These are phyloP conservation scores for Pyrenophora teres DNA, from an alignment of 2,329 filamentous ascomycete species.

Conservation along the genomic window DNA sequence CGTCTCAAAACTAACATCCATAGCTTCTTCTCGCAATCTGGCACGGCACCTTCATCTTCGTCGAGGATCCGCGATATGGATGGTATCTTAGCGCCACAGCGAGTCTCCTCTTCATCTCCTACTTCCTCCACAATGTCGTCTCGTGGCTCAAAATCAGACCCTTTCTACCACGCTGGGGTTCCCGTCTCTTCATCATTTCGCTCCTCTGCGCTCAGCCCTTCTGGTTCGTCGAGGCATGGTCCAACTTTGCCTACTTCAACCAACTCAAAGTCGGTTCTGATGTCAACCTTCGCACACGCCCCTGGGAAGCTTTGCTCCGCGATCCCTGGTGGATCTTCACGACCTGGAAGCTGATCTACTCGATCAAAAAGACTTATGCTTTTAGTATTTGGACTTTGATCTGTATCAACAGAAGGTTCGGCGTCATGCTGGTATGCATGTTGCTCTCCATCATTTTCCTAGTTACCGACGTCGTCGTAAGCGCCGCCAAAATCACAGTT, in stretches of 20 bases:
- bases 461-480: constrained; percentile 39
- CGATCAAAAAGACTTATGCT: constrained; percentile 42
- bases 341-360: constrained; percentile 38
- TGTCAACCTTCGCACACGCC: constrained; percentile 35
- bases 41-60: constrained; percentile 46
- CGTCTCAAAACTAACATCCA: constrained; percentile 9
- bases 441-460: constrained; percentile 39
- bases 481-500: constrained; percentile 30
- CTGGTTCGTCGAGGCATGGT: constrained; percentile 44
- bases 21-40: constrained; percentile 44
- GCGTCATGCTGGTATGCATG: constrained; percentile 44
- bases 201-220: constrained; percentile 42
- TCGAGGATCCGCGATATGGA: constrained; percentile 38
- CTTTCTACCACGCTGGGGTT: constrained; percentile 43
- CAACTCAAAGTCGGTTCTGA: constrained; percentile 28
- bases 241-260: constrained; percentile 45
- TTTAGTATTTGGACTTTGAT: constrained; percentile 34
- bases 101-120: constrained; percentile 43
- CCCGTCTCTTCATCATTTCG: constrained; percentile 38
- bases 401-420: constrained; percentile 38
- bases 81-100: constrained; percentile 44
- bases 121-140: constrained; percentile 44
- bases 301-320: constrained; percentile 40
- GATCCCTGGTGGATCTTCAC: constrained; percentile 48
- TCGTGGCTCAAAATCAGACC: constrained; percentile 45